Evolutionary conservation across 2,329 filamentous ascomycete genomes (phyloP), one percentile per base, ranked within the genome.

Genomic region (Fusarium sp.): DNA sequence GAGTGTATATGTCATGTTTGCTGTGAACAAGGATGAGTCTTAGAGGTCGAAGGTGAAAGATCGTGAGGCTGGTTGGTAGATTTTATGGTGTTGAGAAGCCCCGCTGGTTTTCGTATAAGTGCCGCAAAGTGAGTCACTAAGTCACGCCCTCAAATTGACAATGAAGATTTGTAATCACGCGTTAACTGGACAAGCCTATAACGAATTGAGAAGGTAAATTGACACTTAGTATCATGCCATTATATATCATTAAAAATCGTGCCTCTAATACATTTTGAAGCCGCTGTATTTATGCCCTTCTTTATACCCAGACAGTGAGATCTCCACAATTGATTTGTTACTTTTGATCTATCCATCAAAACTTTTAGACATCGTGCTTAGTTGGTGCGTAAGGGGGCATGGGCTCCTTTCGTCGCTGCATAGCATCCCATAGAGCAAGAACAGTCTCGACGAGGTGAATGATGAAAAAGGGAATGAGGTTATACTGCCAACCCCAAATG

Each of bases 1-100:
- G 56, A 83, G 80, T 15, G 76, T 73, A 68, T 79, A 80, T 41
- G 73, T 63, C 80, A 82, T 82, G 28, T 37, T 8, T 51, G 3
- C 2, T 31, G 1, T 34, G 12, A 1, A 34, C 12, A 15, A 4
- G 1, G n/a, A 26, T 54, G 13, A 3, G 38, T 16, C 12, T 7
- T n/a, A 4, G 23, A 23, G 23, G 23, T 23, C 5, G 6, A 7
- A 4, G 1, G 0, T 13, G 2, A 15, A 20, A 4, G 16, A 33
- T 61, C 16, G 28, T 40, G 44, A 49, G 40, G 8, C 40, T 30
- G 5, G 6, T 4, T 13, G 33, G 20, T 20, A n/a, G 23, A 40
- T 50, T 66, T 62, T 69, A 66, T 69, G 31, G 49, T 41, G 23
- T 52, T 60, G 36, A 31, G 23, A 9, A 9, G 47, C 54, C 50